Evolutionary conservation across 352 stramenopile genomes (phyloP).

Genomic region (Phytophthora citricola): DNA sequence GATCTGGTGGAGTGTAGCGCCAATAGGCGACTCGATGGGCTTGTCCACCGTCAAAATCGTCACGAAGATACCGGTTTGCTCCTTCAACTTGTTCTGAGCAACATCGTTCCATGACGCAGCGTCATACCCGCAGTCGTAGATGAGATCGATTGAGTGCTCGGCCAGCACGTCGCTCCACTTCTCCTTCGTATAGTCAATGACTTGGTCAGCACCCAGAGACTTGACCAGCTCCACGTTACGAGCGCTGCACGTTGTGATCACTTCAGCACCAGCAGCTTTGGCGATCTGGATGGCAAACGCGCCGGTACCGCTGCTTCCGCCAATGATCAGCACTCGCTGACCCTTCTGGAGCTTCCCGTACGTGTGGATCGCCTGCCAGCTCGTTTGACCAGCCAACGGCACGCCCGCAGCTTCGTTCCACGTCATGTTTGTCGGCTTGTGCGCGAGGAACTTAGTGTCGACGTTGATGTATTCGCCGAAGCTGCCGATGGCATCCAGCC

Average conservation of each 20-base stretch:
- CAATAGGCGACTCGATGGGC: constrained; percentile 67
- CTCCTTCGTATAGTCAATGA: constrained; percentile 59
- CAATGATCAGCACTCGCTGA: constrained; percentile 46
- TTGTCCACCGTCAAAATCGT: constrained; percentile 38
- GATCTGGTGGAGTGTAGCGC: constrained; percentile 37
- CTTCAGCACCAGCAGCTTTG: constrained; percentile 41
- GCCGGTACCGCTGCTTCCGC: constrained; percentile 64
- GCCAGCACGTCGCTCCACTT: constrained; percentile 49
- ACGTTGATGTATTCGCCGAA: constrained; percentile 41
- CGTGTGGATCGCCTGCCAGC: constrained; percentile 32
- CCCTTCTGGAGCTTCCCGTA: constrained; percentile 33
- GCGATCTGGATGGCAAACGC: constrained; percentile 62
- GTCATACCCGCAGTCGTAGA: constrained; percentile 35
- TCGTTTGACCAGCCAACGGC: constrained; percentile 38
- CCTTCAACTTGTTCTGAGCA: constrained; percentile 46
- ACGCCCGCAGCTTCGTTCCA: constrained; percentile 39
- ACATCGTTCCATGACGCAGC: constrained; percentile 39
- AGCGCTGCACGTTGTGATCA: constrained; percentile 44
- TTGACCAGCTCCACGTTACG: constrained; percentile 50
- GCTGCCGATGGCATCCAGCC: constrained; percentile 1
- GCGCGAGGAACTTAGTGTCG: constrained; percentile 11
- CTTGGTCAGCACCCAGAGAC: constrained; percentile 48
- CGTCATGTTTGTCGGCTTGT: constrained; percentile 47
- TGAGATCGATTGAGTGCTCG: constrained; percentile 37
- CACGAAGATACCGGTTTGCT: constrained; percentile 44